Conservation (phyloP, 257 asterid species). For the Verbascum thapsus region DNA sequence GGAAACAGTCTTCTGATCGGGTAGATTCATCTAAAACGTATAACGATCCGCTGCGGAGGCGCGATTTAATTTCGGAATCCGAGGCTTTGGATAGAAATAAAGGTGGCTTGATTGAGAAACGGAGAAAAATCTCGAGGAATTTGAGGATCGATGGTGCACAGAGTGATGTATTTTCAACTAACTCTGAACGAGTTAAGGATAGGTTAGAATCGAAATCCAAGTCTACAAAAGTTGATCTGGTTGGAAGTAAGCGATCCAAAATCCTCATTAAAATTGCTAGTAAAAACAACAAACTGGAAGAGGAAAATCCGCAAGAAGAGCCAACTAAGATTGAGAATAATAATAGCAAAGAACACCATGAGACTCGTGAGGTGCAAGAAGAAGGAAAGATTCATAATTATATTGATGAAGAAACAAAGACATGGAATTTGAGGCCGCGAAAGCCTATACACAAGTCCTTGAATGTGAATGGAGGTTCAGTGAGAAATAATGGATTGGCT, state of each 20-base stretch:
- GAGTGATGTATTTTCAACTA: slow-evolving; percentile 22
- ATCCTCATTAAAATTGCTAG: slow-evolving; percentile 37
- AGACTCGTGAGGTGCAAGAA: slow-evolving; percentile 19
- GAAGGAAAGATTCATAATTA: slow-evolving; percentile 3
- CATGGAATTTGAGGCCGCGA: slow-evolving; percentile 68
- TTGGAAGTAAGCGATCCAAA: slow-evolving; percentile 34
- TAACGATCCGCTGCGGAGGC: slow-evolving; percentile 22
- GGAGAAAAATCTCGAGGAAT: slow-evolving; percentile 34
- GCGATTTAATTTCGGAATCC: slow-evolving; percentile 34
- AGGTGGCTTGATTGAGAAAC: slow-evolving; percentile 38
- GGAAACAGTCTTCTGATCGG: slow-evolving; percentile 21
- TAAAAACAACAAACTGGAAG: slow-evolving; percentile 22
- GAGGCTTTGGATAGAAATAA: slow-evolving; percentile 34
- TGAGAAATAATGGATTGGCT: slow-evolving; percentile 2
- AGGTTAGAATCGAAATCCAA: slow-evolving; percentile 31
- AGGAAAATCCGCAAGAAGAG: slow-evolving; percentile 24
- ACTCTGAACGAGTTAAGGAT: slow-evolving; percentile 31
- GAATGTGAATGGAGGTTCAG: slow-evolving; percentile 30
- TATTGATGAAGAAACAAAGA: slow-evolving; percentile 42
- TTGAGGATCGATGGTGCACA: slow-evolving; percentile 23
- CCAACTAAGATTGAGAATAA: slow-evolving; percentile 10
- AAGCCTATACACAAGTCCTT: slow-evolving; percentile 35
- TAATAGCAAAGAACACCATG: neutral
- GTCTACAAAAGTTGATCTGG: slow-evolving; percentile 19
- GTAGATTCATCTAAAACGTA: slow-evolving; percentile 25